Base-by-base conservation (phyloP, 1,284 basidiomycete species). In the Ceratobasidium sp. region DNA sequence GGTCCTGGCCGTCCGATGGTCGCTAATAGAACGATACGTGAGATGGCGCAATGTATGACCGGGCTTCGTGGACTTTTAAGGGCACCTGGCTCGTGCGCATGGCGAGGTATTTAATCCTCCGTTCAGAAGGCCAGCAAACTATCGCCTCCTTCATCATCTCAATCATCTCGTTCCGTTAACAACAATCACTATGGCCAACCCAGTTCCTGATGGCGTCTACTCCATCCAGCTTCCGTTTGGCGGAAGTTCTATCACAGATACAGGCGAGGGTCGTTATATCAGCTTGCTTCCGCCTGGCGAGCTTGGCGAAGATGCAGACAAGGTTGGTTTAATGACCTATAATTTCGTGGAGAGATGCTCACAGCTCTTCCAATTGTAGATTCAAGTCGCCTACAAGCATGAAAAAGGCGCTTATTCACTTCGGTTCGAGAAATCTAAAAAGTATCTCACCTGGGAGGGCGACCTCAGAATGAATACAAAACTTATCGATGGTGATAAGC, bases 151-250 rank as follows among this genome's bases (percentile, higher is more conserved):
- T 42, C 40, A 33, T 44, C n/a, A n/a, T 42, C 42, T 20, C 3
- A n/a, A 57, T 28, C 28, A 15, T 26, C 56, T 28, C 23, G 13
- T 46, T 28, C 15, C 15, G 9, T 33, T 57, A 5, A 3, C 26
- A 3, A 26, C 26, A 28, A 46, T 26, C 23, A 57, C 26, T 26
- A 26, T 57, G 56, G 56, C 23, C 3, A 26, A 28, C 26, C 56
- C 56, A 3, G 59, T 71, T 33, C 40, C 69, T 23, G 69, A 71
- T 42, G 56, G 56, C 26, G 50, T 17, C 38, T 71, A 71, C 42
- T 26, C 1, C 40, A 61, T 71, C 23, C 13, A 44, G 3, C 69
- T 71, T 23, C 56, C 69, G 15, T 17, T 33, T 10, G n/a, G n/a
- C 6, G 42, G 20, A 6, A 12, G 17, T 0, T 6, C 3, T 50